phyloP scores from a whole-genome alignment of 768 basidiomycete genomes.

The Lactarius tabidus region DNA sequence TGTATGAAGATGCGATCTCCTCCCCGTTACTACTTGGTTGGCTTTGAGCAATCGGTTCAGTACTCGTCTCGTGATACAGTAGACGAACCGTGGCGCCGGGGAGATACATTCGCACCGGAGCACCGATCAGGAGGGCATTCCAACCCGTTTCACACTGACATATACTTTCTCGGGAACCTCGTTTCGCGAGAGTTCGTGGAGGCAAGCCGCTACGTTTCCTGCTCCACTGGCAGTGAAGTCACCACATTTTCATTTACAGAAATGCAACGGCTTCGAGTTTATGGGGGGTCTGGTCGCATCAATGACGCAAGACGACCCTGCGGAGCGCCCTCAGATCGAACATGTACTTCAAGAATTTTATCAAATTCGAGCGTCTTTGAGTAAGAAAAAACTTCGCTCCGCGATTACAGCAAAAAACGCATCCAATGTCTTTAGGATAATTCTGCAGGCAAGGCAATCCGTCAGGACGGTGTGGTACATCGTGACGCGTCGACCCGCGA shows the following conservation, averaged over 20 bases:
- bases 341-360: slow-evolving; percentile 32
- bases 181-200: slow-evolving; percentile 31
- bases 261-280: slow-evolving; percentile 32
- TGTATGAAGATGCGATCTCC: slow-evolving; percentile 33
- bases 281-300: slow-evolving; percentile 31
- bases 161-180: slow-evolving; percentile 36
- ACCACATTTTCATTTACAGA: slow-evolving; percentile 12
- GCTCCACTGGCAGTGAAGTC: neutral
- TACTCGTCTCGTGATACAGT: slow-evolving; percentile 31
- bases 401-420: slow-evolving; percentile 25
- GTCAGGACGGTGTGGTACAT: neutral
- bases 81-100: slow-evolving; percentile 35
- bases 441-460: neutral
- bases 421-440: neutral
- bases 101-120: slow-evolving; percentile 40
- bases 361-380: slow-evolving; percentile 24
- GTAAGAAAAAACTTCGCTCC: slow-evolving; percentile 32
- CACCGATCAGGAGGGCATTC: slow-evolving; percentile 23
- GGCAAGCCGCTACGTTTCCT: slow-evolving; percentile 1
- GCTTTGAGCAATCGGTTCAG: slow-evolving; percentile 36
- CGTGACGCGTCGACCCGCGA: neutral
- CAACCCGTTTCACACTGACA: slow-evolving; percentile 30
- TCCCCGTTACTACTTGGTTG: slow-evolving; percentile 35
- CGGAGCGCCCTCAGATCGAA: slow-evolving; percentile 33
- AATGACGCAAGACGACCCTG: slow-evolving; percentile 35